Evolutionary conservation across 1,284 basidiomycete genomes (phyloP), one percentile per base, ranked within the genome.

Genomic region (Porodaedalea pini): DNA sequence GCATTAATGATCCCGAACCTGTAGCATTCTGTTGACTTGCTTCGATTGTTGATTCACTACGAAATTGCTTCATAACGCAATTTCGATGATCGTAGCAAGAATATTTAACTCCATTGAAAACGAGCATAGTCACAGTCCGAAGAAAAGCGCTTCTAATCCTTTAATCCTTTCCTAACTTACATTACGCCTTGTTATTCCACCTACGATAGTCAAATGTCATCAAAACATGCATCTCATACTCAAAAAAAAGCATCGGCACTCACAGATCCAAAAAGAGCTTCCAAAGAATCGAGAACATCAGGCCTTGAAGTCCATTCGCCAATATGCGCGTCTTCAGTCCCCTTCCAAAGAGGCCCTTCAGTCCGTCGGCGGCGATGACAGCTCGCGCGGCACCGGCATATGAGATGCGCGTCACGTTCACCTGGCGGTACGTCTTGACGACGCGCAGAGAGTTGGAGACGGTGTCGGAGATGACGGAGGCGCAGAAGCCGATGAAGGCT

Each of bases 381-480:
- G 78, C 80, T 49, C 77, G 75, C 0, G 88, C 89, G 1, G 88
- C 86, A 54, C 83, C 80, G 4, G 74, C 47, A 68, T 95, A 96
- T 2, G 86, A 82, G 13, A 95, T 85, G 32, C 83, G 78, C 2
- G 82, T 83, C 59, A 87, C 85, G 68, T 93, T 85, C 15, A 93
- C 90, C 69, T 96, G 93, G 15, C 93, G 77, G 71, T 94, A 95
- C 0, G 93, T 95, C 78, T 95, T 96, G 66, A 96, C 74, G 2
- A 96, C 92, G n/a, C 91, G 82, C 1, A 96, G 74, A 4, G 87
- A 92, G 73, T 96, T 95, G 52, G 88, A 91, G 45, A 90, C 68
- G 0, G 85, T 88, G 67, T 95, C 93, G 8, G 90, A 93, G 2
- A 86, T 76, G 51, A 94, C 75, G 2, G 90, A 91, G 0, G 92